Base-by-base conservation (phyloP, 176 grass and related monocot genomes). In the Eleusine indica region DNA sequence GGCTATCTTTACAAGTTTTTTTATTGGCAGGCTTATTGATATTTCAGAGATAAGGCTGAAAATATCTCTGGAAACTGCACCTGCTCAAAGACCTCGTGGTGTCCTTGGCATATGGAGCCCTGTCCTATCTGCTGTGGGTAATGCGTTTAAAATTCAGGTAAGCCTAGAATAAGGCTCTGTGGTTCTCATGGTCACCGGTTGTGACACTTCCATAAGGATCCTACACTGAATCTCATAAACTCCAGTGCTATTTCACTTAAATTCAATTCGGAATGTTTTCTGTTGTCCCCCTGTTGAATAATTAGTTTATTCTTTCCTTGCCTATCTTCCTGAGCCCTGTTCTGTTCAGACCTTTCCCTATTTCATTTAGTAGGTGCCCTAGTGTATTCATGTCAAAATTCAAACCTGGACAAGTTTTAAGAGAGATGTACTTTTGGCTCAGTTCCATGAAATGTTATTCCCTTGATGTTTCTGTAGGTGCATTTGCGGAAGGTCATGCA, bases 71-170 rank as follows among this genome's bases (percentile, higher is more conserved):
- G 96, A 95, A 86, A 95, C 96, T 80, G 93, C 96, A 48, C 96
- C 96, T 88, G 79, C 87, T 88, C 91, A 95, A 91, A 88, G 96
- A 84, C 96, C 96, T 18, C 87, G 82, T 75, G 96, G 96, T 83
- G 93, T 90, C 68, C 91, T 98, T 79, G 96, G 96, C 78, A 83
- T 98, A 79, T 98, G 96, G 96, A 95, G 96, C 74, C 96, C 91
- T 68, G 75, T 98, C 48, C 83, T 95, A 54, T 98, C 93, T 88
- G 96, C 96, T 92, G 82, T 98, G 65, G 96, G 96, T 69, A 95
- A 91, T 92, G 96, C 96, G 74, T 90, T 98, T 29, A 98, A 98
- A 83, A 95, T 98, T 90, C 96, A 98, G 96, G 96, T 94, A 82
- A 38, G n/a, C 77, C 18, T 6, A 58, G 18, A 80, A 43, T 38